Percentiles rank a stretch among this genome's conserved stretches.
phyloP scores from a whole-genome alignment of 2,329 filamentous ascomycete genomes.

The Coniochaeta hoffmannii region DNA sequence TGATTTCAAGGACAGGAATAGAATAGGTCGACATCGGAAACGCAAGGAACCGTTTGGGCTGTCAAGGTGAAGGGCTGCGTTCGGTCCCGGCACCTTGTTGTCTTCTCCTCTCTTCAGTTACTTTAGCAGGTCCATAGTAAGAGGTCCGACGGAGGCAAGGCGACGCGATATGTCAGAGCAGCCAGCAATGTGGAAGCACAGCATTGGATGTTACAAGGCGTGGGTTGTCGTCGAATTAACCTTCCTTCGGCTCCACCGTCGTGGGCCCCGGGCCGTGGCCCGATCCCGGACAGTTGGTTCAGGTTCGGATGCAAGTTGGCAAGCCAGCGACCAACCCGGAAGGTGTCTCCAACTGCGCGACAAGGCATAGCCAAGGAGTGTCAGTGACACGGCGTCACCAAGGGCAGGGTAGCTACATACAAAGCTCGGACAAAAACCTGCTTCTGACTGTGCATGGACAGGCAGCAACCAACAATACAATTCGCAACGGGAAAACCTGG shows the following conservation, averaged over 20 bases:
- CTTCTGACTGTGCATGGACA: not conserved
- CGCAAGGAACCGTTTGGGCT: not conserved
- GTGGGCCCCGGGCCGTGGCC: not conserved
- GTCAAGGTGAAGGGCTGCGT: too few relatives aligned
- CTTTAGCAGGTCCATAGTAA: not conserved
- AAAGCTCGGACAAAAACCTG: not conserved
- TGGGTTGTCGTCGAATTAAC: constrained; percentile 3
- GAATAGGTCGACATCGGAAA: not conserved
- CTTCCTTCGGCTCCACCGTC: not conserved
- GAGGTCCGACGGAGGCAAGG: not conserved
- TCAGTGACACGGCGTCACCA: not conserved
- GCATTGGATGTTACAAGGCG: not conserved
- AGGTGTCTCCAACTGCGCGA: not conserved
- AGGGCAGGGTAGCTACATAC: not conserved
- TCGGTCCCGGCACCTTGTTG: too few relatives aligned
- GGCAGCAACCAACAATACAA: not conserved
- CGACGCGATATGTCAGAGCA: not conserved
- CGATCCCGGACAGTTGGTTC: not conserved
- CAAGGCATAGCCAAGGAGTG: not conserved
- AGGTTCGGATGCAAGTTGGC: not conserved
- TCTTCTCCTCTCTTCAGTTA: not conserved
- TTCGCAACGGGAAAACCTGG: not conserved
- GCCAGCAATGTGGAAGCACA: not conserved
- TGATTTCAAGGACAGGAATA: not conserved
- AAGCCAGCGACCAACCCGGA: not conserved